Evolutionary conservation across 163 green algal species (phyloP), one percentile per base, ranked within the genome.

Genomic region (Prototheca cutis): DNA sequence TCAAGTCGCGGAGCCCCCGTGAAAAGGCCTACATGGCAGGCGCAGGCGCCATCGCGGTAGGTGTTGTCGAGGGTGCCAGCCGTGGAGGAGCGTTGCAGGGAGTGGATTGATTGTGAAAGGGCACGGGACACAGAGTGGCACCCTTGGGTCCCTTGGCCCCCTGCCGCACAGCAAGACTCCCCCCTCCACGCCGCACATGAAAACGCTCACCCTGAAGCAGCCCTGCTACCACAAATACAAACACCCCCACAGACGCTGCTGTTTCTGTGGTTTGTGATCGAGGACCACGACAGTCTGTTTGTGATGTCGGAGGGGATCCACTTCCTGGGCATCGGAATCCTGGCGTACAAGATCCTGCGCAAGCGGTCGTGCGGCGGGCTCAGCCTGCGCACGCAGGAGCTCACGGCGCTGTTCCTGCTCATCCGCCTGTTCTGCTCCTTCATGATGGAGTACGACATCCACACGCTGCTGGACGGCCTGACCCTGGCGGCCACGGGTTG

Each of bases 381-480:
- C 48, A 95, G 85, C 2, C 64, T 96, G 32, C 79, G 87, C 47
- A 88, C 82, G 28, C 91, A 98, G 63, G 78, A 95, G 61, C 71
- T 97, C 3, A 98, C 90, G 24, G 84, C 76, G 3, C 70, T 87
- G 0, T 98, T 97, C 64, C 71, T 98, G 34, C 66, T 65, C 13
- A 79, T 95, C n/a, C 75, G 91, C 28, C 76, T 98, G 3, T 90
- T 94, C 71, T 97, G 91, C 83, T 93, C 85, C 73, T 91, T 97
- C 67, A 89, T 97, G 81, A 97, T 98, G 90, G 92, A 98, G 81
- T 96, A 96, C 68, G 90, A 99, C 75, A 90, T 97, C 53, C 92
- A 99, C 80, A 98, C 93, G 2, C 42, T 98, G 13, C 72, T 99
- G 36, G 93, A 99, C 66, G 63, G 76, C 4, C 58, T 94, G 19